These are phyloP conservation scores for Marasmius sp. DNA, from an alignment of 1,284 basidiomycete genomes.

Conservation along the genomic window DNA sequence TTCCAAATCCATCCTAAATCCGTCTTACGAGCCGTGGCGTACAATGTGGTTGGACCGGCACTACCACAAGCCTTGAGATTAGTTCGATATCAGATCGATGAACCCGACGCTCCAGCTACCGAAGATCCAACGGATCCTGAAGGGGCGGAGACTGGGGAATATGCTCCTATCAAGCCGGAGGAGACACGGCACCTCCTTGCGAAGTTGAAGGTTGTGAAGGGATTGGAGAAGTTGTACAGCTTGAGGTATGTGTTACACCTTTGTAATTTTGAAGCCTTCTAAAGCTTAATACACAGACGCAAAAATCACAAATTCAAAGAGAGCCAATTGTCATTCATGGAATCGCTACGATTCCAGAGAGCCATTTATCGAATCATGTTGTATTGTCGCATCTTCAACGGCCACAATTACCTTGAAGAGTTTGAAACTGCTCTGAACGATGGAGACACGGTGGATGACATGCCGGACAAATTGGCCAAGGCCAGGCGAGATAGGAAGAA, in stretches of 20 bases:
- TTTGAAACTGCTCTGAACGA: conserved; percentile 13
- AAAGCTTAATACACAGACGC: background rate
- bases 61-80: conserved; percentile 31
- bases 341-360: conserved; percentile 17
- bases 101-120: conserved; percentile 10
- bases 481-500: conserved; percentile 12
- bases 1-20: conserved; percentile 32
- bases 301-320: conserved; percentile 1
- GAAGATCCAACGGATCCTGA: background rate
- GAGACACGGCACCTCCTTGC: conserved; percentile 14
- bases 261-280: background rate
- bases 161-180: conserved; percentile 3
- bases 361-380: conserved; percentile 17
- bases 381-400: conserved; percentile 11
- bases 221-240: conserved; percentile 35
- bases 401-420: background rate
- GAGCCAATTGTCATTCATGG: conserved; percentile 7
- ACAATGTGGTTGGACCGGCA: conserved; percentile 33
- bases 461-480: background rate
- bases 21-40: conserved; percentile 29
- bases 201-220: conserved; percentile 20
- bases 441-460: background rate
- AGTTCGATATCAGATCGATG: conserved; percentile 15
- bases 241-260: conserved; percentile 25
- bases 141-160: conserved; percentile 7